Conservation (phyloP, 2,329 filamentous ascomycete species). For the Pseudopithomyces maydicus region DNA sequence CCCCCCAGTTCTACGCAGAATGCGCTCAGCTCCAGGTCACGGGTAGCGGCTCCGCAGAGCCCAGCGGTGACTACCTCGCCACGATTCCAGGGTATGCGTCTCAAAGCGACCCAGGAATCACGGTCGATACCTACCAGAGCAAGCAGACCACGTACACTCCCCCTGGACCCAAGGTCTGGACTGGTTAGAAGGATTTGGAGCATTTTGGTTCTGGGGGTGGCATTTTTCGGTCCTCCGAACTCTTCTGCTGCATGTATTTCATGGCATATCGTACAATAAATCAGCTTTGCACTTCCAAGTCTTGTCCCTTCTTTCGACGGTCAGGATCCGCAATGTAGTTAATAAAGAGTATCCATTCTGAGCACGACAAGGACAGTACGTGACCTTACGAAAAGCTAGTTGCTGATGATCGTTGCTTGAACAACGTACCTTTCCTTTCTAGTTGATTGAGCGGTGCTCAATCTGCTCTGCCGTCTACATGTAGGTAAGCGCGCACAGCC, state of each 20-base stretch:
- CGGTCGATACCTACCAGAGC: constrained; percentile 56
- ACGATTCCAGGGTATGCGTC: constrained; percentile 51
- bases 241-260: neutral
- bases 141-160: constrained; percentile 53
- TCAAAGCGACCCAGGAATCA: constrained; percentile 56
- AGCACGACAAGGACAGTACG: no score
- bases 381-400: no score
- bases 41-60: constrained; percentile 54
- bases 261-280: neutral
- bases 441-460: no score
- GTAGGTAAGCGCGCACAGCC: neutral
- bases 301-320: neutral
- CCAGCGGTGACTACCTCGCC: constrained; percentile 49
- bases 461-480: no score
- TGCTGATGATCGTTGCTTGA: no score
- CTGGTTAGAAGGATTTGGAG: constrained; percentile 38
- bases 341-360: no score
- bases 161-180: constrained; percentile 58
- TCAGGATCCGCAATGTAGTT: no score
- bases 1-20: constrained; percentile 60
- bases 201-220: neutral
- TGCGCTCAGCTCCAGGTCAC: constrained; percentile 62
- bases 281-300: neutral
- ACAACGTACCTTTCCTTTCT: neutral
- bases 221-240: neutral